Conservation (phyloP, 495 filamentous ascomycete species). For the Aspergillus panamensis region DNA sequence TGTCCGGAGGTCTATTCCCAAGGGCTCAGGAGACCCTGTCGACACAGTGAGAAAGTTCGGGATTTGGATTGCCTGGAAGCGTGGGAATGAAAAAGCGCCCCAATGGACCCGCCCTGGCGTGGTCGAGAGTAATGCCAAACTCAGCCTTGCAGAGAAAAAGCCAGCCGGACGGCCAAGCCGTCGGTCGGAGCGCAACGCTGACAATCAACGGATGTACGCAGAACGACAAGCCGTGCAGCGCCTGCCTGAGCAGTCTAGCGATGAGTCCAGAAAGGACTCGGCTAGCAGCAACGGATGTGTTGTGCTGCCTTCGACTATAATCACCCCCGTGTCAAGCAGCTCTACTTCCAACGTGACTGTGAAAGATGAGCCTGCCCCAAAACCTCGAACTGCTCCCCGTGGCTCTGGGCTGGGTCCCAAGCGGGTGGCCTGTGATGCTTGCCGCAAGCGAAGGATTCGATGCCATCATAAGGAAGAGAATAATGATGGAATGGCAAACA, state of each 20-base stretch:
- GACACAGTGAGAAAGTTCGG: slow-evolving; percentile 60
- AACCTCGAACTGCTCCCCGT: slow-evolving; percentile 33
- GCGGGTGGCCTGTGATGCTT: slow-evolving; percentile 52
- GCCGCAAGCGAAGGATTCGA: slow-evolving; percentile 50
- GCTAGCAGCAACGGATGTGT: slow-evolving; percentile 14
- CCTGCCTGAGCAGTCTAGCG: slow-evolving; percentile 28
- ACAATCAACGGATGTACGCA: slow-evolving; percentile 44
- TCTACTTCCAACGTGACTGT: slow-evolving; percentile 14
- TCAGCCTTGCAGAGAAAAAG: slow-evolving; percentile 42
- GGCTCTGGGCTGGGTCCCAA: slow-evolving; percentile 48
- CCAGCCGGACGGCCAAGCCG: slow-evolving; percentile 44
- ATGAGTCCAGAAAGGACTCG: slow-evolving; percentile 16
- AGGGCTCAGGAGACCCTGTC: slow-evolving; percentile 58
- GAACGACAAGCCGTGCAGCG: slow-evolving; percentile 45
- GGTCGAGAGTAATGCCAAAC: slow-evolving; percentile 44
- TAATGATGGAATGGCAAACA: slow-evolving; percentile 27
- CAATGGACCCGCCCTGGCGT: slow-evolving; percentile 58
- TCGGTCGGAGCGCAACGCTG: slow-evolving; percentile 43
- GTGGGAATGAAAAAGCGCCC: slow-evolving; percentile 64
- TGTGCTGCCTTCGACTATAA: slow-evolving; percentile 22
- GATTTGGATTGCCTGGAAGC: slow-evolving; percentile 72
- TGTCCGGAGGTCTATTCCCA: slow-evolving; percentile 62
- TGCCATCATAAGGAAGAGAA: slow-evolving; percentile 53
- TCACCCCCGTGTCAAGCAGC: slow-evolving; percentile 21
- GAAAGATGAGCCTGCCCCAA: slow-evolving; percentile 32